These are phyloP conservation scores for Fusarium scirpi DNA, from an alignment of 2,329 filamentous ascomycete genomes.

Conservation along the genomic window DNA sequence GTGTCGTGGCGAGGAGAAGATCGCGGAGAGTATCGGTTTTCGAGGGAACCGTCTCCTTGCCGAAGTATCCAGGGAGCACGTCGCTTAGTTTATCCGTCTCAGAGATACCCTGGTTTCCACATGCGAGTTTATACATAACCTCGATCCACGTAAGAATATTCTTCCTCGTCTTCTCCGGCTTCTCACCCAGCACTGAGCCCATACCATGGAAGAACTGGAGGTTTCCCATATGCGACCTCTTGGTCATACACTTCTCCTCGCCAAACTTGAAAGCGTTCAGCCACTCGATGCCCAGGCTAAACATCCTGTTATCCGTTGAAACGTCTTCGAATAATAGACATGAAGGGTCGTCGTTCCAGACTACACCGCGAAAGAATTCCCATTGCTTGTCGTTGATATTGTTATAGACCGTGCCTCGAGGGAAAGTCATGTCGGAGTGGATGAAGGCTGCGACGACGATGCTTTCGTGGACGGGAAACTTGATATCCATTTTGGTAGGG, in stretches of 20 bases:
- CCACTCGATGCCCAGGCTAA: constrained; percentile 22
- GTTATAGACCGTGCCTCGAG: constrained; percentile 32
- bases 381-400: constrained; percentile 34
- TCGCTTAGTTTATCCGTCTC: neutral
- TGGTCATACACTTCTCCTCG: constrained; percentile 29
- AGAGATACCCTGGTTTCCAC: constrained; percentile 4
- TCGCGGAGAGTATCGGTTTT: constrained; percentile 14
- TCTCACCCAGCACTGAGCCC: constrained; percentile 18
- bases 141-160: constrained; percentile 27
- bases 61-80: neutral
- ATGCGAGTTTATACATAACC: constrained; percentile 38
- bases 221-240: constrained; percentile 32
- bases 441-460: constrained; percentile 32
- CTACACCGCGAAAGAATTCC: constrained; percentile 30
- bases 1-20: constrained; percentile 27
- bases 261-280: constrained; percentile 26
- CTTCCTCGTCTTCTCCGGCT: constrained; percentile 17
- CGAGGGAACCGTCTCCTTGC: constrained; percentile 2
- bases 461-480: constrained; percentile 27
- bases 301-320: constrained; percentile 21
- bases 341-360: constrained; percentile 37
- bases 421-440: constrained; percentile 26
- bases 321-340: constrained; percentile 27
- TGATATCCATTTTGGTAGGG: constrained; percentile 21
- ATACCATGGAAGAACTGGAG: constrained; percentile 36